Evolutionary conservation across 139 green algal genomes (phyloP).

Genomic region (Zygnema cylindricum): DNA sequence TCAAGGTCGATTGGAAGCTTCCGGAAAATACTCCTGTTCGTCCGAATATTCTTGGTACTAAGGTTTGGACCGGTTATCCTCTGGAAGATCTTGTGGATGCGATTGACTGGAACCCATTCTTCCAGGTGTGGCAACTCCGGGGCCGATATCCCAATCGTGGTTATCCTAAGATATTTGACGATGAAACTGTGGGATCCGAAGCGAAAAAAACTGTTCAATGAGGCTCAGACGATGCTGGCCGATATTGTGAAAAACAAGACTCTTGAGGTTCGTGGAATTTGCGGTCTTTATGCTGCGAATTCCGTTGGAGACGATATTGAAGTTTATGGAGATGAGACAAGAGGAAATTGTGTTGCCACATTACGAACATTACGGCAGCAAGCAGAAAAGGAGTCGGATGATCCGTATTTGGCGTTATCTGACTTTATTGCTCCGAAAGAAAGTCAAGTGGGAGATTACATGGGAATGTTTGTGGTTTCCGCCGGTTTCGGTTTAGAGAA

Average conservation of each 20-base stretch:
- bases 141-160: conserved; percentile 97
- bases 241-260: conserved; percentile 89
- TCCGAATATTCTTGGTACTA: conserved; percentile 80
- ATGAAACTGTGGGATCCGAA: conserved; percentile 92
- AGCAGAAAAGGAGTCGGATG: conserved; percentile 84
- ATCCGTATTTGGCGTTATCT: conserved; percentile 88
- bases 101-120: conserved; percentile 99
- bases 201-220: conserved; percentile 96
- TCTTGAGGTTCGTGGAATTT: conserved; percentile 81
- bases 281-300: conserved; percentile 92
- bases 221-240: conserved; percentile 77
- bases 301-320: conserved; percentile 94
- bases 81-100: conserved; percentile 91
- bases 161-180: conserved; percentile 99
- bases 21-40: conserved; percentile 78
- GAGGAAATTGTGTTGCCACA: conserved; percentile 48
- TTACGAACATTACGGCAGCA: conserved; percentile 73
- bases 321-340: conserved; percentile 76
- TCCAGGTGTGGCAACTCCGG: conserved; percentile 98
- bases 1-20: conserved; percentile 85
- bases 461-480: conserved; percentile 89
- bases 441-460: conserved; percentile 87
- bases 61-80: conserved; percentile 78
- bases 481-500: conserved; percentile 89
- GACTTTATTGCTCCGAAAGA: conserved; percentile 94